Evolutionary conservation across 768 basidiomycete genomes (phyloP).

Genomic region (Termitomyces sp.): DNA sequence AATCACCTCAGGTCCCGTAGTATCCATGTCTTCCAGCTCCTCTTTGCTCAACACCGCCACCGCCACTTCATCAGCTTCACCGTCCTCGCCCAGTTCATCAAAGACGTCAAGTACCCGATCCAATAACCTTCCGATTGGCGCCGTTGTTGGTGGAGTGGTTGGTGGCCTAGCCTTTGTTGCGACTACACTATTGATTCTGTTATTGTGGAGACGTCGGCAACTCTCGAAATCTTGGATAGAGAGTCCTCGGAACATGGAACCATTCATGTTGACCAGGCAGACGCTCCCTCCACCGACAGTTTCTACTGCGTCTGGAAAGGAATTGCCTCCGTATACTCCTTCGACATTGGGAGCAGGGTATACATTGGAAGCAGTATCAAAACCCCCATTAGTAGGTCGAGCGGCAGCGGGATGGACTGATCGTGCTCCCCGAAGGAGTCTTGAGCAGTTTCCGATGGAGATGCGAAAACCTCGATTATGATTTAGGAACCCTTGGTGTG

Average conservation of each 20-base stretch:
- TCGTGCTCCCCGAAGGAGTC: background rate
- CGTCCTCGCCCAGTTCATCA: background rate
- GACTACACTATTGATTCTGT: background rate
- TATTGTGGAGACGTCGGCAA: background rate
- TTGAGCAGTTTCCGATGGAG: background rate
- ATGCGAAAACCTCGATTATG: background rate
- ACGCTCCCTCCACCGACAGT: background rate
- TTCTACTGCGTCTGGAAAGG: background rate
- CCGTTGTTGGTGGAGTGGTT: background rate
- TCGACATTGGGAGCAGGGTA: background rate
- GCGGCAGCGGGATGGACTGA: background rate
- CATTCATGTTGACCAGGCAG: background rate
- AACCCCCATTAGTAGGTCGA: background rate
- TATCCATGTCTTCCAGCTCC: background rate
- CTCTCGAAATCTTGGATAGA: background rate
- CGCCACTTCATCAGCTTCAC: background rate
- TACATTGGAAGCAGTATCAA: background rate
- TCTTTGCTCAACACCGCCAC: background rate
- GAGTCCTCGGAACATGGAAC: background rate
- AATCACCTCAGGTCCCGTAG: background rate
- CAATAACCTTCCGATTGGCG: background rate
- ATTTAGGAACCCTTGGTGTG: background rate
- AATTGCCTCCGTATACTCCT: background rate
- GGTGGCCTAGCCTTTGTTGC: constrained; percentile 1
- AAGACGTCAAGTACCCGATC: background rate